Percentiles rank a stretch among this genome's conserved stretches.
phyloP scores from a whole-genome alignment of 2,329 filamentous ascomycete species.

The Epichloe amarillans region DNA sequence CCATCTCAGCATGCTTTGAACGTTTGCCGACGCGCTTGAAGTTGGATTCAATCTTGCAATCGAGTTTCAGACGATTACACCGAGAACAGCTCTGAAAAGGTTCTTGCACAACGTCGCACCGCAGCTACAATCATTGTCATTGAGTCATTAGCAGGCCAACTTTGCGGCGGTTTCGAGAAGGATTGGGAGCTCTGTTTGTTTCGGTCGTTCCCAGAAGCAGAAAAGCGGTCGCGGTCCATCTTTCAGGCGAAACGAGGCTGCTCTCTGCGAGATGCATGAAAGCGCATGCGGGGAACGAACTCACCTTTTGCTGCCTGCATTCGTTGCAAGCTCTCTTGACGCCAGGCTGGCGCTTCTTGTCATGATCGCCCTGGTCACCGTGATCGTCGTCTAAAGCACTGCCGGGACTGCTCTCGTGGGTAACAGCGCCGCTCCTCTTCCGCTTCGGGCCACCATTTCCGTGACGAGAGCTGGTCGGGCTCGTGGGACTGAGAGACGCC shows the following conservation, averaged over 20 bases:
- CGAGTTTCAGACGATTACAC: slow-evolving; percentile 66
- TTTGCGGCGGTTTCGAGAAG: not conserved
- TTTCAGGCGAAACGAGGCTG: not conserved
- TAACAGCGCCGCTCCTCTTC: slow-evolving; percentile 39
- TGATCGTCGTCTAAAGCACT: slow-evolving; percentile 34
- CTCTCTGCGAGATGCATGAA: not conserved
- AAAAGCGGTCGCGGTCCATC: too few relatives aligned
- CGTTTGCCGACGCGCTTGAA: slow-evolving; percentile 77
- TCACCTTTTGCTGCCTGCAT: slow-evolving; percentile 74
- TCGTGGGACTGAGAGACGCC: slow-evolving; percentile 40
- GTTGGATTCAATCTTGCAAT: slow-evolving; percentile 78
- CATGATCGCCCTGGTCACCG: slow-evolving; percentile 34
- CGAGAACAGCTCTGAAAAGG: slow-evolving; percentile 66
- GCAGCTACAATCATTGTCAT: slow-evolving; percentile 38
- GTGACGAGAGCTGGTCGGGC: slow-evolving; percentile 39
- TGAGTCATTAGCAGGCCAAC: not conserved
- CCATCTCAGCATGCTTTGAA: slow-evolving; percentile 75
- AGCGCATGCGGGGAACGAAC: slow-evolving; percentile 7
- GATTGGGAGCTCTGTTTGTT: not conserved
- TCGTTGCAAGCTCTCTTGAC: slow-evolving; percentile 76
- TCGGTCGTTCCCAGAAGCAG: not conserved
- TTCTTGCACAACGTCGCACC: slow-evolving; percentile 73
- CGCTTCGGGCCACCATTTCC: slow-evolving; percentile 39
- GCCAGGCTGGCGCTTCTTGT: slow-evolving; percentile 52
- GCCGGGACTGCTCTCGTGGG: slow-evolving; percentile 47